These are phyloP conservation scores for Lachnum nothofagi DNA, from an alignment of 2,329 filamentous ascomycete genomes.

Conservation along the genomic window DNA sequence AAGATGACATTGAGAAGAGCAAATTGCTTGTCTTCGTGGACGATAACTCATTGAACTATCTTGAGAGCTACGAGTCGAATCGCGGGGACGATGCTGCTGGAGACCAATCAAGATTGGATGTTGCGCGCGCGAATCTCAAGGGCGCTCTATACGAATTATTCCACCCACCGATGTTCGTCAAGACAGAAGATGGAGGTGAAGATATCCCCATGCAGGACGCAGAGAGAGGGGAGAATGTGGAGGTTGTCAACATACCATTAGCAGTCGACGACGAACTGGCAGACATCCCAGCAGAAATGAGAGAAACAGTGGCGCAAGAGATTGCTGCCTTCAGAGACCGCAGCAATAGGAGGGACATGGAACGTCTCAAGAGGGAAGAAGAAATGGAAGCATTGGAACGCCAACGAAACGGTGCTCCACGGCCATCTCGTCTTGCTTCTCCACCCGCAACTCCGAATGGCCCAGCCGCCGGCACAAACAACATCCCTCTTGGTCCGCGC, in stretches of 20 bases:
- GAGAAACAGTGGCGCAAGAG: slow-evolving; percentile 87
- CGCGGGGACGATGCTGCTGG: slow-evolving; percentile 58
- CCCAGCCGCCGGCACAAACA: slow-evolving; percentile 61
- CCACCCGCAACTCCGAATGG: slow-evolving; percentile 50
- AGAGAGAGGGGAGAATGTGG: slow-evolving; percentile 59
- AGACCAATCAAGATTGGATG: slow-evolving; percentile 63
- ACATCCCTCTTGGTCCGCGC: slow-evolving; percentile 69
- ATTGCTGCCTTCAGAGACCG: slow-evolving; percentile 92
- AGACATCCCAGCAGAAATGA: slow-evolving; percentile 93
- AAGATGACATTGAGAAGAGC: slow-evolving; percentile 53
- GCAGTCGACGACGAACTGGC: slow-evolving; percentile 87
- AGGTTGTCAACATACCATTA: slow-evolving; percentile 85
- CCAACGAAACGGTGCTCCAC: slow-evolving; percentile 61
- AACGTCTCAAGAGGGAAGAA: slow-evolving; percentile 82
- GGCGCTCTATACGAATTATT: slow-evolving; percentile 66
- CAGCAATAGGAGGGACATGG: slow-evolving; percentile 81
- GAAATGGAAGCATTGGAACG: slow-evolving; percentile 86
- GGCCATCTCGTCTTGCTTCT: slow-evolving; percentile 65
- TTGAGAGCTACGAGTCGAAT: slow-evolving; percentile 72
- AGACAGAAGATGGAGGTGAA: slow-evolving; percentile 54
- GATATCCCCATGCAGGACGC: slow-evolving; percentile 66
- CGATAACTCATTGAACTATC: slow-evolving; percentile 73
- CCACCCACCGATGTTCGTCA: slow-evolving; percentile 53
- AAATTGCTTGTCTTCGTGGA: slow-evolving; percentile 73
- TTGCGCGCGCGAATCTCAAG: slow-evolving; percentile 63